phyloP scores from a whole-genome alignment of 208 protist species.

The Lotmaria passim region DNA sequence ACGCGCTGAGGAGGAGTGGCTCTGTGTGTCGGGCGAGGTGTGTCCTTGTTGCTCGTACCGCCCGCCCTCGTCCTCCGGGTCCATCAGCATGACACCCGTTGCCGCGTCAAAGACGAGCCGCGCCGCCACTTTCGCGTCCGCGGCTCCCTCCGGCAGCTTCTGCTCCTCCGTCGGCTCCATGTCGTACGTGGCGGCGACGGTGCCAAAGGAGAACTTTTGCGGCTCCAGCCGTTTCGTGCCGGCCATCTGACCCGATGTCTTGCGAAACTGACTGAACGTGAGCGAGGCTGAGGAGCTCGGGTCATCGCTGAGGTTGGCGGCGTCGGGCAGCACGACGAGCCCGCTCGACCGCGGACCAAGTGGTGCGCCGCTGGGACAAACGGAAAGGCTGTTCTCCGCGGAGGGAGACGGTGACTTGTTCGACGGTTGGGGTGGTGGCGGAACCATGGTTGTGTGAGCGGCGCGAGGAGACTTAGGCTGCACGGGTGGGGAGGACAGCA shows the following conservation, averaged over 20 bases:
- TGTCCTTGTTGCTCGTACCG: conserved; percentile 39
- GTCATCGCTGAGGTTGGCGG: conserved; percentile 11
- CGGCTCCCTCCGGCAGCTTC: conserved; percentile 30
- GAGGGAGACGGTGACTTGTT: neutral
- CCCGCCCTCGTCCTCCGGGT: conserved; percentile 56
- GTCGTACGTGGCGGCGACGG: conserved; percentile 45
- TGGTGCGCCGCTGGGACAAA: neutral
- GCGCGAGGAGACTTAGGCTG: neutral
- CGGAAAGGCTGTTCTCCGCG: conserved; percentile 9
- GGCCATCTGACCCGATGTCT: neutral
- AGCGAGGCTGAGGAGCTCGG: conserved; percentile 7
- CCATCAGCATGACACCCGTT: conserved; percentile 55
- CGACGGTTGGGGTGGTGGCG: too few species aligned
- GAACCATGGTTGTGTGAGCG: neutral
- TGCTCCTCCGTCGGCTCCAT: conserved; percentile 43
- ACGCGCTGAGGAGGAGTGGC: neutral
- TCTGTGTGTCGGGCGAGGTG: conserved; percentile 8
- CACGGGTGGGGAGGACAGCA: neutral
- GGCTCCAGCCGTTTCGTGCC: conserved; percentile 18
- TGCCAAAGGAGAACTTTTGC: conserved; percentile 56
- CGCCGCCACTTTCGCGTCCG: conserved; percentile 56
- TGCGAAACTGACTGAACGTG: conserved; percentile 29
- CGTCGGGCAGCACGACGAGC: conserved; percentile 30
- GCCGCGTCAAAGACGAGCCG: conserved; percentile 58
- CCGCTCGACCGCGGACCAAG: conserved; percentile 9